A percentile compares a stretch with the other conserved stretches of the same genome.
phyloP scores from a whole-genome alignment of 2,329 filamentous ascomycete genomes.

The Colletotrichum sp. region DNA sequence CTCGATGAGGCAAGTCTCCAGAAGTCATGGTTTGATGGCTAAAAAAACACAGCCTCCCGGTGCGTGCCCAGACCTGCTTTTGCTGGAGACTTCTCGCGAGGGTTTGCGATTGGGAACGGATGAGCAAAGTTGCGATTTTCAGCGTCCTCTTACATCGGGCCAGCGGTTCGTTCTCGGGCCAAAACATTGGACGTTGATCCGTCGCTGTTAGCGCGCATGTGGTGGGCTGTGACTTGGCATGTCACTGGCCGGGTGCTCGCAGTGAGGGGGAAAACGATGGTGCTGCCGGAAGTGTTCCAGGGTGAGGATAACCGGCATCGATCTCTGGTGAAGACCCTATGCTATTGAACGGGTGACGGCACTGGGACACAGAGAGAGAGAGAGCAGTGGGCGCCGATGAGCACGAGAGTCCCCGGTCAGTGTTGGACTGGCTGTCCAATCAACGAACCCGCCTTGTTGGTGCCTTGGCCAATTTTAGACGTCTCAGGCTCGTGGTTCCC shows the following conservation, averaged over 20 bases:
- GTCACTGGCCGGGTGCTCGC: not conserved
- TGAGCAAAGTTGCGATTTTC: constrained; percentile 11
- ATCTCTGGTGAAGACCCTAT: not conserved
- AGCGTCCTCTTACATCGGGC: not conserved
- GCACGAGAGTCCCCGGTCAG: not conserved
- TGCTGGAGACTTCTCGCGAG: not conserved
- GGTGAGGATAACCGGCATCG: not conserved
- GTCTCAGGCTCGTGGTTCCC: constrained; percentile 13
- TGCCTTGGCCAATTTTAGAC: constrained; percentile 13
- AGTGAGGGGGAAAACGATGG: constrained; percentile 2
- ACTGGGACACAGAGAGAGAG: not conserved
- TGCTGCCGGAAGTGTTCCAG: constrained; percentile 13
- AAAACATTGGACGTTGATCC: constrained; percentile 7
- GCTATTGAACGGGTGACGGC: not conserved
- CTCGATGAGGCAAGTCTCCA: not conserved
- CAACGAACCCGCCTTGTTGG: not conserved
- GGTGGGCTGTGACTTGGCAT: not conserved
- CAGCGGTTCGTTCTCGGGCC: not conserved
- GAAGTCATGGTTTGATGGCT: not conserved
- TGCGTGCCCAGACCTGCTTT: not conserved
- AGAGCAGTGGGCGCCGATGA: not conserved
- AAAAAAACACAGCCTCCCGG: constrained; percentile 7
- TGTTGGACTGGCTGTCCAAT: not conserved
- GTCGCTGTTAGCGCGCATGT: not conserved
- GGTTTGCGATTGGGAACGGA: not conserved